Percentiles rank a stretch among this genome's conserved stretches.
Evolutionary conservation across 148 eudicot species (phyloP).

Genomic region (Pouteria glomerata): DNA sequence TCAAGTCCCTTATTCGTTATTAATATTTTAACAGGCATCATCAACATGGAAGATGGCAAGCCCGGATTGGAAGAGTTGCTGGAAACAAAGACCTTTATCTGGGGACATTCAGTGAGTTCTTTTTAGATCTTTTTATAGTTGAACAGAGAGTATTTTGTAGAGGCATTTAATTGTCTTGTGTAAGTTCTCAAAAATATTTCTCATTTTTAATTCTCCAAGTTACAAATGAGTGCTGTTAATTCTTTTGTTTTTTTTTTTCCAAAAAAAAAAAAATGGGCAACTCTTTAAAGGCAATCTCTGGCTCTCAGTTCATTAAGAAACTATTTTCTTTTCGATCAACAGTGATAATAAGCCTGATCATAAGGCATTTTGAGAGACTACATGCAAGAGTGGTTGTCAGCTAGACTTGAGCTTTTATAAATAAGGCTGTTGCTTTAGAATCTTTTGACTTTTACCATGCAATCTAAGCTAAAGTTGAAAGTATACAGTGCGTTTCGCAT

Average conservation of each 20-base stretch:
- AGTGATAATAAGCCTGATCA: not conserved
- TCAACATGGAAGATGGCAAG: constrained; percentile 94
- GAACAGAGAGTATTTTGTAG: not conserved
- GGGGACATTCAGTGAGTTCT: constrained; percentile 77
- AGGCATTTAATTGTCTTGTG: no score
- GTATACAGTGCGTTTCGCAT: no score
- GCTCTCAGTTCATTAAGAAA: not conserved
- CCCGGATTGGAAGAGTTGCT: constrained; percentile 80
- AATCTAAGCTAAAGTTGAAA: no score
- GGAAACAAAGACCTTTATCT: constrained; percentile 84
- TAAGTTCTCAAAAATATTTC: no score
- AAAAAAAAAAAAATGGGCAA: no score
- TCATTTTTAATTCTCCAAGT: not conserved
- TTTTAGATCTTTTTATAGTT: not conserved
- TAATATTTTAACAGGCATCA: constrained; percentile 59
- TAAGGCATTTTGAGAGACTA: no score
- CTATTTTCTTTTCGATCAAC: not conserved
- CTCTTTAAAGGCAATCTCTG: not conserved
- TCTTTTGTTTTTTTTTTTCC: no score
- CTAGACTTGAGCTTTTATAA: no score
- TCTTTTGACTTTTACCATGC: no score
- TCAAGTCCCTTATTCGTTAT: not conserved
- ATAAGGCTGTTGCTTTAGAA: no score
- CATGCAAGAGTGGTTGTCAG: no score
- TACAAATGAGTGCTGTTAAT: not conserved